Evolutionary conservation across 768 basidiomycete genomes (phyloP), one percentile per base, ranked within the genome.

Genomic region (Trametes meyenii): DNA sequence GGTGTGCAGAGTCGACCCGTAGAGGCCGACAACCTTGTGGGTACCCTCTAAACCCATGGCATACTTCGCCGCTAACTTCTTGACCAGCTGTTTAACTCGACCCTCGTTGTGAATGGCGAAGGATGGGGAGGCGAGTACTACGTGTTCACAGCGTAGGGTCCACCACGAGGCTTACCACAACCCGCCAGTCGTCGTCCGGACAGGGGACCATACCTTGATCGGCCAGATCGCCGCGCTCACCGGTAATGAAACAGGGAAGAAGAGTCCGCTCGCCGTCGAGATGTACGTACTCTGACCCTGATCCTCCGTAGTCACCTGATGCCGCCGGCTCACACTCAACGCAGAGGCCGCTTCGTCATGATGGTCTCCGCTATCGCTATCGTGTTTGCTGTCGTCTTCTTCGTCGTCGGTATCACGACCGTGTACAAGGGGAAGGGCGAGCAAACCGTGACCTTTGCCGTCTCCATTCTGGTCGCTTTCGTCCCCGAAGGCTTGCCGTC

Each of bases 201-300:
- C 86, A 12, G 86, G 86, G 39, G 87, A 89, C 61, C 78, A 82
- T 50, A 88, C 86, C 2, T 77, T 88, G 65, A 87, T 88, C 50
- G 86, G 84, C 45, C 87, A 89, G 75, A 88, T 89, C 65, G 87
- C 87, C 2, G 80, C 77, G 24, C 77, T 89, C 33, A 87, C 87
- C 40, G 86, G 86, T 14, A 81, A 81, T 5, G 87, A 88, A 68
- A 78, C 73, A 21, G 86, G 85, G 5, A 88, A 86, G 72, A 76
- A 85, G 71, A 86, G 84, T 49, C 86, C 86, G 21, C 79, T 89
- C n/a, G 83, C 79, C 2, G 71, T 76, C n/a, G 86, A 89, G 75
- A 88, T 88, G 85, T 86, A 65, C 12, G 82, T 52, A 12, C n/a
- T 6, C 12, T 13, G 36, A 40, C 35, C 24, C 63, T 5, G 16